Evolutionary conservation across 305 asterid genomes (phyloP).

Genomic region (Petunia hybrid): DNA sequence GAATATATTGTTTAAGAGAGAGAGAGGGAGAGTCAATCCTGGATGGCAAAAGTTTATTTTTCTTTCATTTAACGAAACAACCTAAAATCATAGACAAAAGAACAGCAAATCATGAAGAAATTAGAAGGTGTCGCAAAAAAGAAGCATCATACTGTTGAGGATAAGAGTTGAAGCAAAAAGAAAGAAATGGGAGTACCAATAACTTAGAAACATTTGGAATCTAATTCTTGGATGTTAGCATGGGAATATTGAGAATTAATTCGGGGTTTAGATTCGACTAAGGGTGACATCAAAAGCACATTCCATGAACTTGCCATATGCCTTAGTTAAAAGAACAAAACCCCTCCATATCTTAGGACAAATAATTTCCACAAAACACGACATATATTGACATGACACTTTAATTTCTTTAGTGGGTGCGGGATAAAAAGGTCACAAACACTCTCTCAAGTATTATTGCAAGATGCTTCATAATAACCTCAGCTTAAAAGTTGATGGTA

Average conservation of each 20-base stretch:
- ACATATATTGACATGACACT: background rate
- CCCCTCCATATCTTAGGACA: background rate
- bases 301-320: background rate
- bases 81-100: background rate
- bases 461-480: conserved; percentile 32
- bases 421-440: conserved; percentile 3
- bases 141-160: conserved; percentile 14
- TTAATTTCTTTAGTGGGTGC: background rate
- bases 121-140: background rate
- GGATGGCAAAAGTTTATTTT: background rate
- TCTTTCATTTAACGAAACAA: conserved; percentile 1
- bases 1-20: background rate
- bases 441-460: conserved; percentile 25
- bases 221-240: conserved; percentile 29
- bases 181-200: no score
- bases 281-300: conserved; percentile 15
- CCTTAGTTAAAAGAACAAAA: conserved; percentile 6
- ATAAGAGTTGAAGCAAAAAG: conserved; percentile 25
- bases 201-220: conserved; percentile 35
- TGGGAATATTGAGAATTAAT: background rate
- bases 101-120: background rate
- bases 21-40: background rate
- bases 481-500: conserved; percentile 23
- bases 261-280: conserved; percentile 15
- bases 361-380: background rate